Conservation (phyloP, 768 basidiomycete species). For the Suillus alpinus region DNA sequence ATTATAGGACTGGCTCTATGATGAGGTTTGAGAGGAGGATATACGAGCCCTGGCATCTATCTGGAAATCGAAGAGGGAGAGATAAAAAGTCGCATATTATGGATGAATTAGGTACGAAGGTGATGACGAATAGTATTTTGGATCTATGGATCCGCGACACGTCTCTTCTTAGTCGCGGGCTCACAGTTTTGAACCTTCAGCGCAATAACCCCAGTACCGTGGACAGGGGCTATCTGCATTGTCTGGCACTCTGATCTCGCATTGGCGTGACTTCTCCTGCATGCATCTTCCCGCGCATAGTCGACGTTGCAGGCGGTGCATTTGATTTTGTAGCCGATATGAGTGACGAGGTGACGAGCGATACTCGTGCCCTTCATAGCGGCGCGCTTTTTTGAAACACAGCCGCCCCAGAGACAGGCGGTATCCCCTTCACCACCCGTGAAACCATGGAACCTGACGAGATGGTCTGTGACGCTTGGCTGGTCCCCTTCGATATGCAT, state of each 20-base stretch:
- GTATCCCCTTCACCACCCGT: conserved; percentile 29
- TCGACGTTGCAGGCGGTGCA: conserved; percentile 29
- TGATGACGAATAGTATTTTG: neutral
- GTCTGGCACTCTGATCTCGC: conserved; percentile 23
- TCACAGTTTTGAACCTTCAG: conserved; percentile 21
- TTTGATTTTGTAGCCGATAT: conserved; percentile 29
- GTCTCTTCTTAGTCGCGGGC: conserved; percentile 28
- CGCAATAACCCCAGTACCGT: conserved; percentile 18
- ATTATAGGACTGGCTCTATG: neutral
- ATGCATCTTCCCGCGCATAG: conserved; percentile 32
- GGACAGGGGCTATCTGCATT: neutral
- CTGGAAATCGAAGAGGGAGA: neutral
- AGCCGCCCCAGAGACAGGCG: conserved; percentile 30
- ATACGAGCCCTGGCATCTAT: neutral
- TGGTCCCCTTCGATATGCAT: conserved; percentile 37
- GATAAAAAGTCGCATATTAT: neutral
- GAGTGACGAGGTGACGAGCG: conserved; percentile 31
- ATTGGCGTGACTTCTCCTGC: conserved; percentile 30
- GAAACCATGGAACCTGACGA: conserved; percentile 28
- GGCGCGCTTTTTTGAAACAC: conserved; percentile 13
- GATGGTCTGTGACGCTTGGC: conserved; percentile 30
- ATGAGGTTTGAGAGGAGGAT: neutral
- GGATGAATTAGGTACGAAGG: neutral
- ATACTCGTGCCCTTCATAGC: conserved; percentile 33
- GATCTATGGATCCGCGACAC: conserved; percentile 20